A percentile compares a stretch with the other conserved stretches of the same genome.
phyloP scores from a whole-genome alignment of 1,284 basidiomycete genomes.

The Heterobasidion parviporum region DNA sequence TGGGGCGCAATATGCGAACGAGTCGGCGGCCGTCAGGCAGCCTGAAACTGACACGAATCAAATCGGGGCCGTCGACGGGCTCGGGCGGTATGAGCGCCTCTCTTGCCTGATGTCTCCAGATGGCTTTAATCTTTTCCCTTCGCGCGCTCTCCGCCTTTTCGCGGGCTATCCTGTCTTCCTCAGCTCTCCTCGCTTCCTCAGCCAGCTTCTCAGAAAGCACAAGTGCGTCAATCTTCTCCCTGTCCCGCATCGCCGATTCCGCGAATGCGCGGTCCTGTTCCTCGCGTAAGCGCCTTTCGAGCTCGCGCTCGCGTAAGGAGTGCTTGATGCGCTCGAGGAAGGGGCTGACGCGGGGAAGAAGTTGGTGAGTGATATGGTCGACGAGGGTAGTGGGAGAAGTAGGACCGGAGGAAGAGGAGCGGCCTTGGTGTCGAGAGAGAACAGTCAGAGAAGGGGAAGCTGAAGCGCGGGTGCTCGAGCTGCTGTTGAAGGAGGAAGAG shows the following conservation, averaged over 20 bases:
- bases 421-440: constrained; percentile 78
- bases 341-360: constrained; percentile 74
- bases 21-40: constrained; percentile 58
- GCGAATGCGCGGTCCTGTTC: constrained; percentile 80
- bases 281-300: constrained; percentile 52
- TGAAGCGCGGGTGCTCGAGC: constrained; percentile 26
- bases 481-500: constrained; percentile 18
- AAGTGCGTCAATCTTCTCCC: constrained; percentile 36
- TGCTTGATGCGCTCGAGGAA: constrained; percentile 59
- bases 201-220: constrained; percentile 22
- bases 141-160: constrained; percentile 22
- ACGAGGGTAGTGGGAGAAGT: constrained; percentile 60
- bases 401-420: constrained; percentile 37
- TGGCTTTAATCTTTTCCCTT: constrained; percentile 18
- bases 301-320: constrained; percentile 52
- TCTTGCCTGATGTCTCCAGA: constrained; percentile 45
- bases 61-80: constrained; percentile 21
- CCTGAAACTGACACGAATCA: constrained; percentile 56
- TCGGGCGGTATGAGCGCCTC: constrained; percentile 29
- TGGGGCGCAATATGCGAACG: constrained; percentile 47
- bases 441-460: constrained; percentile 58
- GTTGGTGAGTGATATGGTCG: constrained; percentile 56
- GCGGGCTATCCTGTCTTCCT: constrained; percentile 23
- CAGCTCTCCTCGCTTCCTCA: constrained; percentile 19
- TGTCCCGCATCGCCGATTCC: constrained; percentile 60